These are phyloP conservation scores for Aegilops umbellulata DNA, from an alignment of 176 grass and related monocot genomes.

Conservation along the genomic window DNA sequence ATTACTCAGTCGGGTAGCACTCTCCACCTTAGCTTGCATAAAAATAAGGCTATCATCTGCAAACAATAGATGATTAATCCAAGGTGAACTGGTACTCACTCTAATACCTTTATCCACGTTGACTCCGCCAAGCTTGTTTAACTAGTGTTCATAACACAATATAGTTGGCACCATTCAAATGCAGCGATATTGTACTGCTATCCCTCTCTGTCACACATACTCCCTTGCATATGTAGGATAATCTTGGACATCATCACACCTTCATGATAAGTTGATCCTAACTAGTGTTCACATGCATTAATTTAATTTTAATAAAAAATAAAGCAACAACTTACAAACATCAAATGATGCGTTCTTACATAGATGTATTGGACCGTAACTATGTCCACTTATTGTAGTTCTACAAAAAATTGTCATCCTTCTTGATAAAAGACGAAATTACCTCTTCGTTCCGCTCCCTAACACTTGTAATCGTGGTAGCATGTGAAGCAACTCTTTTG, in stretches of 20 bases:
- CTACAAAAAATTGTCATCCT: too few species aligned
- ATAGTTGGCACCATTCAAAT: not conserved
- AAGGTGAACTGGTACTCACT: too few species aligned
- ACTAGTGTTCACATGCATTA: not conserved
- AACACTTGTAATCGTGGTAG: too few species aligned
- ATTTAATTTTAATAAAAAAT: not conserved
- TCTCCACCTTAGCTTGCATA: too few species aligned
- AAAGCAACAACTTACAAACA: not conserved
- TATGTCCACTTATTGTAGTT: not conserved
- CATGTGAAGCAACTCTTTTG: too few species aligned
- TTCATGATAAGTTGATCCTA: not conserved
- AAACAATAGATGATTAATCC: too few species aligned
- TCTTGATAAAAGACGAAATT: too few species aligned
- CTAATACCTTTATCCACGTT: too few species aligned
- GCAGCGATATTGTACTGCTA: not conserved
- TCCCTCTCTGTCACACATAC: not conserved
- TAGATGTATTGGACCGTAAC: not conserved
- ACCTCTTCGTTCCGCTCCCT: too few species aligned
- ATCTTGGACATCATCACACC: not conserved
- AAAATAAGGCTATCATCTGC: too few species aligned
- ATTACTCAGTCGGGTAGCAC: too few species aligned
- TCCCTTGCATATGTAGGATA: not conserved
- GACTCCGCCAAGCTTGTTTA: too few species aligned
- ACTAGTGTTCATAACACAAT: not conserved
- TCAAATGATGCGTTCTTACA: not conserved